Conservation (phyloP, 75 land plant species). For the Cunninghamia lanceolata region DNA sequence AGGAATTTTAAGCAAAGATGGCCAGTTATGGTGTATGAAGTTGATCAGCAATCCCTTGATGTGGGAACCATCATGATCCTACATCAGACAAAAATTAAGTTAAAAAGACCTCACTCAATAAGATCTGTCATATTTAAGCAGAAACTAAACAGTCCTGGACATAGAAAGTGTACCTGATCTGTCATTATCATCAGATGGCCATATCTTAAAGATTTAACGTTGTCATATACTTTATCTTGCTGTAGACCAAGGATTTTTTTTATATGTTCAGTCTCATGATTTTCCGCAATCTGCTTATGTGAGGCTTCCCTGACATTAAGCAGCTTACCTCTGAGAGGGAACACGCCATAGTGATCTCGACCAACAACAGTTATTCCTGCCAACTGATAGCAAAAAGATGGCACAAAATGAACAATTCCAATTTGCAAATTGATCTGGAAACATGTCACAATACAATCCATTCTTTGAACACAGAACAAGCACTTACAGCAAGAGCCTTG, state of each 20-base stretch:
- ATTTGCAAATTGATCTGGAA: not conserved
- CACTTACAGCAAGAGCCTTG: slow-evolving; percentile 93
- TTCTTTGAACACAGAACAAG: not conserved
- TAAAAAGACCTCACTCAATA: not conserved
- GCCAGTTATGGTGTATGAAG: slow-evolving; percentile 98
- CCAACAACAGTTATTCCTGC: slow-evolving; percentile 96
- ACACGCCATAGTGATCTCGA: slow-evolving; percentile 81
- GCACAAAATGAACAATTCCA: not conserved
- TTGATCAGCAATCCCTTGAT: slow-evolving; percentile 95
- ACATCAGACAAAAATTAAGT: not conserved
- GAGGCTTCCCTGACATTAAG: slow-evolving; percentile 95
- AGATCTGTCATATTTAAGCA: not conserved
- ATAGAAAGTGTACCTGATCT: slow-evolving; percentile 68
- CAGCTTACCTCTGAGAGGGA: slow-evolving; percentile 91
- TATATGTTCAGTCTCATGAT: slow-evolving; percentile 78
- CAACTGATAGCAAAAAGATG: slow-evolving; percentile 50
- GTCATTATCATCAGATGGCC: slow-evolving; percentile 99
- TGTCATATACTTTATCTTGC: slow-evolving; percentile 80
- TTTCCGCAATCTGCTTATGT: slow-evolving; percentile 74
- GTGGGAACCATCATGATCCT: slow-evolving; percentile 99
- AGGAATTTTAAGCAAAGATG: slow-evolving; percentile 85
- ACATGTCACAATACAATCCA: not conserved
- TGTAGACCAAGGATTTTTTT: slow-evolving; percentile 93
- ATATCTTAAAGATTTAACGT: slow-evolving; percentile 77
- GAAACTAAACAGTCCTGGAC: not conserved